Conservation (phyloP, 202 grass and related monocot genomes). For the Dendrocalamus latiflorus region DNA sequence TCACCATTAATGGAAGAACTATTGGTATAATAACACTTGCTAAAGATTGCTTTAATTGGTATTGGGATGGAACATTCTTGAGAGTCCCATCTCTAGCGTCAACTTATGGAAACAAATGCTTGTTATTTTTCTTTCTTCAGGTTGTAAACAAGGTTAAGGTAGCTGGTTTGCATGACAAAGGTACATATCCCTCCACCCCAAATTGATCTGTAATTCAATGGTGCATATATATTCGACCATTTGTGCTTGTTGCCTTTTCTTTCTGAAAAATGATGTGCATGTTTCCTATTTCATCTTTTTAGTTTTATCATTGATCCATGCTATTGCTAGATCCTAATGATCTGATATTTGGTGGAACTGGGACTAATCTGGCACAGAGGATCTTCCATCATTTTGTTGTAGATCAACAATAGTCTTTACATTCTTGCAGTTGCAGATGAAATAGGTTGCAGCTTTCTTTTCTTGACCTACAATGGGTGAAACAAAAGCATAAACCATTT, state of each 20-base stretch:
- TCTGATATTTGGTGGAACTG: neutral
- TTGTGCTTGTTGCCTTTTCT: neutral
- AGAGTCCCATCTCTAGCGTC: neutral
- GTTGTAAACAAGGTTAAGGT: conserved; percentile 69
- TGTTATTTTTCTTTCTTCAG: conserved; percentile 41
- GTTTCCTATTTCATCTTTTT: neutral
- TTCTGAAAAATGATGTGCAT: neutral
- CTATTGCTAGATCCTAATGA: neutral
- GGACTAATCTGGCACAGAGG: neutral
- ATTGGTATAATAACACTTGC: neutral
- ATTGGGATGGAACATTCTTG: neutral
- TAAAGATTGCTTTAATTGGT: neutral
- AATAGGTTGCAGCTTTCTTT: neutral
- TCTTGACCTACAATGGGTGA: neutral
- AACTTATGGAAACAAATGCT: neutral
- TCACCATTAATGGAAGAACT: neutral
- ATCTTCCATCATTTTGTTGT: neutral
- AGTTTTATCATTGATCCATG: neutral
- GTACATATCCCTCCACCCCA: conserved; percentile 11
- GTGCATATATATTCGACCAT: neutral
- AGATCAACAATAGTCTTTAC: neutral
- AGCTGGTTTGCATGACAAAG: conserved; percentile 92
- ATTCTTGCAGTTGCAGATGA: neutral
- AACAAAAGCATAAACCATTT: neutral
- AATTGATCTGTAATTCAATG: neutral